These are phyloP conservation scores for Mycena citricolor DNA, from an alignment of 1,284 basidiomycete genomes.

Conservation along the genomic window DNA sequence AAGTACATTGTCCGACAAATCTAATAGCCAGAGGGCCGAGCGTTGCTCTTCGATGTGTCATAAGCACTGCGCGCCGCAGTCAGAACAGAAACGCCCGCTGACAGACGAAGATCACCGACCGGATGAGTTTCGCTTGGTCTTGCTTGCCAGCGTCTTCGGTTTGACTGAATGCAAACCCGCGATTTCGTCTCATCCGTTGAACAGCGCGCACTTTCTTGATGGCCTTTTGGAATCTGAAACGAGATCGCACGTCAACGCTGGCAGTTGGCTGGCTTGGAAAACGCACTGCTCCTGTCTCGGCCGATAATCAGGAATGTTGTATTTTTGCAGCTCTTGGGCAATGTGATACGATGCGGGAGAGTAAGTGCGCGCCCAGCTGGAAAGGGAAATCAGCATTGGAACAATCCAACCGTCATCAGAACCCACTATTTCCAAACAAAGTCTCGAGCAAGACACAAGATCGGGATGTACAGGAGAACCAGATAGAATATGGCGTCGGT, in stretches of 20 bases:
- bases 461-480: constrained; percentile 83
- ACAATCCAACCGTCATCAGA: constrained; percentile 3
- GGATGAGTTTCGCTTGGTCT: constrained; percentile 84
- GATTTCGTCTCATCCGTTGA: constrained; percentile 90
- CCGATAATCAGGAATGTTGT: constrained; percentile 96
- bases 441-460: constrained; percentile 87
- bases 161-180: constrained; percentile 96
- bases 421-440: constrained; percentile 94
- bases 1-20: constrained; percentile 23
- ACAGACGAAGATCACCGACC: constrained; percentile 29
- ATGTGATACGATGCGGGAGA: constrained; percentile 92
- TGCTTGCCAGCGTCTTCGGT: constrained; percentile 81
- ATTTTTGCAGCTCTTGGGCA: constrained; percentile 96
- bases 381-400: constrained; percentile 18
- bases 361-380: constrained; percentile 89
- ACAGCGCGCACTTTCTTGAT: constrained; percentile 98
- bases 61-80: too few species aligned
- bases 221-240: constrained; percentile 85
- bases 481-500: constrained; percentile 89
- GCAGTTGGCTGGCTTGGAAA: constrained; percentile 7
- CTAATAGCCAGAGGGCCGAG: constrained; percentile 73
- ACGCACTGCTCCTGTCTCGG: constrained; percentile 95
- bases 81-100: too few species aligned
- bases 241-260: constrained; percentile 9
- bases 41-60: constrained; percentile 77